Base-by-base conservation (phyloP, 2,329 filamentous ascomycete genomes). In the Fusarium dimerum region DNA sequence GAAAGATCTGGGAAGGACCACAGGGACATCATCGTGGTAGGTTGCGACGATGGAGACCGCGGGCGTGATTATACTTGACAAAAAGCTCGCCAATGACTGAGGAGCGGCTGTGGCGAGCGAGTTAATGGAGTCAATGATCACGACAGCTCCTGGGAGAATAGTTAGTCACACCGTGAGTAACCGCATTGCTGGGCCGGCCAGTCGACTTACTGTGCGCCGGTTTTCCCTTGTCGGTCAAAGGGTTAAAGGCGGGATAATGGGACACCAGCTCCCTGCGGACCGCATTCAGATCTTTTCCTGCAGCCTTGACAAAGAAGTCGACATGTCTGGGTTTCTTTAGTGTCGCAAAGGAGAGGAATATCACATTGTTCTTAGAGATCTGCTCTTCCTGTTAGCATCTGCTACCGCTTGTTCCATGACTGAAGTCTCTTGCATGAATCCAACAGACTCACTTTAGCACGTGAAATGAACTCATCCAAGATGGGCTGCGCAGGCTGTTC, bases 101-200 rank as follows among this genome's bases (percentile, higher is more conserved):
- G 82, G 76, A 55, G 78, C 73, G 3, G 75, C 66, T 26, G 80
- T 72, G 34, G 79, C 73, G 5, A 96, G 78, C 5, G 84, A 78
- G 66, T 92, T 87, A 13, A 97, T 81, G 3, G 85, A 85, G 76
- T 97, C 92, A 63, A 97, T 79, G 47, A 97, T 76, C 32, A 97
- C 75, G 44, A 97, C 81, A 34, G 79, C 83, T 69, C 84, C 88
- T 93, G 51, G 29, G 15, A 40, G n/a, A 15, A 41, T 6, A 43
- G 52, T 67, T 39, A 66, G 58, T 4, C 17, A 41, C 30, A 43
- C n/a, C 30, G 5, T 30, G 42, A 11, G 13, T 3, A 11, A 43
- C 44, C 29, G 30, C 20, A 16, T 39, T 41, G 18, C 20, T 7
- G 7, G 20, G 18, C 20, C 20, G 7, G 20, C 7, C 20, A 26